Evolutionary conservation across 208 protist species (phyloP).

Genomic region (Zelonia costaricensis): DNA sequence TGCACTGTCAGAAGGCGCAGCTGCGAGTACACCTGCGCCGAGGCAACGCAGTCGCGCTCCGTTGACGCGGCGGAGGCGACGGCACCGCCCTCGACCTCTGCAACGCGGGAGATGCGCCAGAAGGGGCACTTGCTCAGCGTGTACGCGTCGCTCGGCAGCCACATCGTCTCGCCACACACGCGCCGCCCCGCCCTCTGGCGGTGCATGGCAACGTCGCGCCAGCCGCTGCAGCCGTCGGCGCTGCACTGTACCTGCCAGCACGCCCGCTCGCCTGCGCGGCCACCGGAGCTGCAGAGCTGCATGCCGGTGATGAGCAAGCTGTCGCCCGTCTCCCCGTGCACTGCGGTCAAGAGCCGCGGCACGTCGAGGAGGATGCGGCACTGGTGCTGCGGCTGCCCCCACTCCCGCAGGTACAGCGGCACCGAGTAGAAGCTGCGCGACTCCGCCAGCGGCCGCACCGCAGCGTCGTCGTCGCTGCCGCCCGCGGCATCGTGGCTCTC

Average conservation of each 20-base stretch:
- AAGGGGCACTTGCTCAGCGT: conserved; percentile 11
- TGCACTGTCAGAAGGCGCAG: conserved; percentile 21
- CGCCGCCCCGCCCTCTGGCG: conserved; percentile 7
- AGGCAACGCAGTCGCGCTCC: background rate
- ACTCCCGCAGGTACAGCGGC: conserved; percentile 10
- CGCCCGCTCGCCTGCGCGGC: background rate
- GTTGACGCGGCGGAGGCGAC: background rate
- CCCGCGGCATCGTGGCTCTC: background rate
- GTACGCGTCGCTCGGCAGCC: conserved; percentile 12
- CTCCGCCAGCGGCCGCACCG: background rate
- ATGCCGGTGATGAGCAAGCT: conserved; percentile 18
- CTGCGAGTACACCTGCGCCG: conserved; percentile 20
- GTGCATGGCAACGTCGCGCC: conserved; percentile 25
- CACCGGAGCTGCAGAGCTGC: conserved; percentile 25
- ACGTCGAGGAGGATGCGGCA: conserved; percentile 22
- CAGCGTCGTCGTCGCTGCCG: background rate
- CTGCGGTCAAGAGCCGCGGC: conserved; percentile 1
- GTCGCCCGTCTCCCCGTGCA: background rate
- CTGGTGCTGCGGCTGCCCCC: conserved; percentile 24
- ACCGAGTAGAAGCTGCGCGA: conserved; percentile 24
- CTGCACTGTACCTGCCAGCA: conserved; percentile 32
- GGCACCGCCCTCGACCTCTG: background rate
- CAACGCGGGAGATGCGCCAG: conserved; percentile 14
- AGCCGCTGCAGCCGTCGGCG: conserved; percentile 5
- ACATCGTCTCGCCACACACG: conserved; percentile 17